Conservation (phyloP, 495 filamentous ascomycete species). For the Paragyromitra xinjiangensis region DNA sequence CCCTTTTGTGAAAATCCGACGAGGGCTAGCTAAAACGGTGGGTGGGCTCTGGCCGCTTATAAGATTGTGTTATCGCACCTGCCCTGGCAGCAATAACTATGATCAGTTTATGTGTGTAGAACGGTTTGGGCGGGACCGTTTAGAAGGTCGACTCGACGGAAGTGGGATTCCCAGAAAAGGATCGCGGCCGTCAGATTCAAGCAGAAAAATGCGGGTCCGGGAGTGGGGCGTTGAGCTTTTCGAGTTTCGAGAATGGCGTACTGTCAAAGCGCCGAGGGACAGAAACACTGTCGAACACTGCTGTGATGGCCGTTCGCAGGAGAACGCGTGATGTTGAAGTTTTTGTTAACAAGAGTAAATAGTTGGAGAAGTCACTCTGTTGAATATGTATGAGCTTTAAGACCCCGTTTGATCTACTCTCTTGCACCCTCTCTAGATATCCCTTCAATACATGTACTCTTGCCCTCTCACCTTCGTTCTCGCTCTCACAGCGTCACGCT, state of each 20-base stretch:
- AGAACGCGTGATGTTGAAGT: conserved; percentile 26
- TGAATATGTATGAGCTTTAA: conserved; percentile 21
- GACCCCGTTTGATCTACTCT: conserved; percentile 1
- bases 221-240: conserved; percentile 24
- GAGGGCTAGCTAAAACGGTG: conserved; percentile 26
- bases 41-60: conserved; percentile 48
- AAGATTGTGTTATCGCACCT: conserved; percentile 39
- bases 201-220: conserved; percentile 27
- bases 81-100: conserved; percentile 27
- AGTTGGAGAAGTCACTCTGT: background rate
- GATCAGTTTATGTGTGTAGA: conserved; percentile 27
- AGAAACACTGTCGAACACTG: conserved; percentile 35
- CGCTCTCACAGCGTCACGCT: background rate
- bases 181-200: conserved; percentile 31
- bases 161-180: conserved; percentile 18
- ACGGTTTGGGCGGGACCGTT: conserved; percentile 31
- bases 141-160: conserved; percentile 25
- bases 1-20: conserved; percentile 39
- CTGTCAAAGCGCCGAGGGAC: conserved; percentile 32
- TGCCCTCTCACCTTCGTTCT: too few relatives aligned
- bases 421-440: background rate
- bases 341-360: conserved; percentile 18
- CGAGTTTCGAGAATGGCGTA: background rate
- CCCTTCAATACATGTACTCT: background rate
- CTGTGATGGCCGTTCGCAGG: conserved; percentile 10